Percentiles rank a stretch among this genome's conserved stretches.
These are phyloP conservation scores for Tricholoma sp. DNA, from an alignment of 768 basidiomycete species.

Conservation along the genomic window DNA sequence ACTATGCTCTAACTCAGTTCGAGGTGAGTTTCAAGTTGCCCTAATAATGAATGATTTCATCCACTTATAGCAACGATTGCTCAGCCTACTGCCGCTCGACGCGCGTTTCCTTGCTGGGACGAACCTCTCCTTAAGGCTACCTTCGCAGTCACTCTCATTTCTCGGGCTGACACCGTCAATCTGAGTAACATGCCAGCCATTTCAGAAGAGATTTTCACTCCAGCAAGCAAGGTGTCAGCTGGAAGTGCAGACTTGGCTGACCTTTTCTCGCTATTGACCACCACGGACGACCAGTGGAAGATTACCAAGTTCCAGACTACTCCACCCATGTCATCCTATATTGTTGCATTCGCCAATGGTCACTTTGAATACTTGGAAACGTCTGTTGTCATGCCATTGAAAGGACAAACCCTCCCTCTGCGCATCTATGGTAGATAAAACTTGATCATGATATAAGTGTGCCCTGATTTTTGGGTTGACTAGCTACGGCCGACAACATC, in stretches of 20 bases:
- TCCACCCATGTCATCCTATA: constrained; percentile 84
- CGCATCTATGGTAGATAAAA: constrained; percentile 71
- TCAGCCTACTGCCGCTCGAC: constrained; percentile 81
- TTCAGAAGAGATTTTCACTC: constrained; percentile 50
- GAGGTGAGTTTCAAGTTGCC: constrained; percentile 41
- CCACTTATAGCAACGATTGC: neutral
- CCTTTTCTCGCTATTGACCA: constrained; percentile 37
- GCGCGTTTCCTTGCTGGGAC: constrained; percentile 88
- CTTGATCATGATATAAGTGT: neutral
- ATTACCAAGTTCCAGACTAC: constrained; percentile 77
- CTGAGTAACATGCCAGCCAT: constrained; percentile 83
- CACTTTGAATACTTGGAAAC: constrained; percentile 68
- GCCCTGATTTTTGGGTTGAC: neutral
- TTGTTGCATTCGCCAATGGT: constrained; percentile 85
- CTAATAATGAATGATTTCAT: neutral
- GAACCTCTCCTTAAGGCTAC: constrained; percentile 91
- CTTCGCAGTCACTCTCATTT: constrained; percentile 73
- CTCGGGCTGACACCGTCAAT: constrained; percentile 67
- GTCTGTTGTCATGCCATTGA: constrained; percentile 73
- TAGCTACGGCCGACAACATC: constrained; percentile 78
- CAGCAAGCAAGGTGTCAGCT: constrained; percentile 22
- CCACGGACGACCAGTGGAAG: constrained; percentile 58
- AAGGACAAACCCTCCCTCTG: constrained; percentile 75
- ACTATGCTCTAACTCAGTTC: constrained; percentile 85
- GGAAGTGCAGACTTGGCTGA: constrained; percentile 31